Evolutionary conservation across 768 basidiomycete species (phyloP).

Genomic region (Sporobolomyces pararoseus): DNA sequence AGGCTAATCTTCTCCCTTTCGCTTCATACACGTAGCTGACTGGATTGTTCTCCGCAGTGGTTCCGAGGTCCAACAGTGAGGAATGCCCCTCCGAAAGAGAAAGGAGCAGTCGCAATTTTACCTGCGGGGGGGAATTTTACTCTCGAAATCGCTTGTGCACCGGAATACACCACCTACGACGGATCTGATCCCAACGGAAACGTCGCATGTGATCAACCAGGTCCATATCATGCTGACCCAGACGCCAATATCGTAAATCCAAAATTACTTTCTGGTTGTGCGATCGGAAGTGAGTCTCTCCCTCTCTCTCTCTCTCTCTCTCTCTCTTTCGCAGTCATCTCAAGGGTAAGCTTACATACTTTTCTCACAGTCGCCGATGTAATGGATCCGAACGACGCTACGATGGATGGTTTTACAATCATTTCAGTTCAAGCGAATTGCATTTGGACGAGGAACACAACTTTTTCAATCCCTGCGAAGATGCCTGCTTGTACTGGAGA

Average conservation of each 20-base stretch:
- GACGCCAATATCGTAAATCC: not conserved
- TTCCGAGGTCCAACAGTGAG: slow-evolving; percentile 34
- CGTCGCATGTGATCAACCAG: slow-evolving; percentile 33
- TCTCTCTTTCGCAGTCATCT: too few species aligned
- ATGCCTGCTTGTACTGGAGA: slow-evolving; percentile 45
- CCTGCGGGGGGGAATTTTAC: slow-evolving; percentile 37
- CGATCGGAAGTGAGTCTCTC: slow-evolving; percentile 38
- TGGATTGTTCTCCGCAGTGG: slow-evolving; percentile 29
- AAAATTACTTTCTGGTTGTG: slow-evolving; percentile 40
- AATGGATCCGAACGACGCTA: slow-evolving; percentile 8
- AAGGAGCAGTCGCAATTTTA: slow-evolving; percentile 32
- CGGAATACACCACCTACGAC: slow-evolving; percentile 29
- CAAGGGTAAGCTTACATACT: not conserved
- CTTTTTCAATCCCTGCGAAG: slow-evolving; percentile 42
- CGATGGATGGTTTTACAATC: slow-evolving; percentile 37
- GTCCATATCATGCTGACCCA: slow-evolving; percentile 45
- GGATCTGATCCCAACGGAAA: slow-evolving; percentile 23
- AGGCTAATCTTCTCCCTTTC: not conserved
- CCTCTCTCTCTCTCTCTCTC: too few species aligned
- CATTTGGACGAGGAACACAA: slow-evolving; percentile 39
- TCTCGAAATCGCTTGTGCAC: slow-evolving; percentile 42
- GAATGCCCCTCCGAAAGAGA: slow-evolving; percentile 23
- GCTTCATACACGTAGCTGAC: too few species aligned
- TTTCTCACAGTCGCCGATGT: slow-evolving; percentile 33
- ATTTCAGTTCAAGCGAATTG: slow-evolving; percentile 45